phyloP scores from a whole-genome alignment of 2,329 filamentous ascomycete genomes.

The Colletotrichum eleusines region DNA sequence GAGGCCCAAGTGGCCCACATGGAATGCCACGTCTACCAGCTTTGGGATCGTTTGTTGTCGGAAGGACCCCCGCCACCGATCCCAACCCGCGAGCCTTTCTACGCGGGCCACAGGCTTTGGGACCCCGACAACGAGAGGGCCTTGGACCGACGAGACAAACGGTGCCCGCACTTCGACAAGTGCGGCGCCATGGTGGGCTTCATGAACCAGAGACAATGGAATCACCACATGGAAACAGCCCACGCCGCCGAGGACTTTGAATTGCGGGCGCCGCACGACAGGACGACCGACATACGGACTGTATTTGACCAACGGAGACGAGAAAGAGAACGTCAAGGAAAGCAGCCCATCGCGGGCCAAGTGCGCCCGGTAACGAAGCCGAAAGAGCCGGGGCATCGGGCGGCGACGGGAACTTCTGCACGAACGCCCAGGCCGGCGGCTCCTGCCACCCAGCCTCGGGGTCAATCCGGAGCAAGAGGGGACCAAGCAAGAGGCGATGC shows the following conservation, averaged over 20 bases:
- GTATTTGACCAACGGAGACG: conserved; percentile 1
- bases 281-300: background rate
- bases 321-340: conserved; percentile 28
- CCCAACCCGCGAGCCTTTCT: conserved; percentile 30
- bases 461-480: background rate
- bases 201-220: conserved; percentile 41
- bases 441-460: background rate
- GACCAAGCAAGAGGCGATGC: background rate
- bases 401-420: background rate
- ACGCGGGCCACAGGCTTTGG: conserved; percentile 37
- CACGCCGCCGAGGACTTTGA: conserved; percentile 35
- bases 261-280: background rate
- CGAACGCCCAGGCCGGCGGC: background rate
- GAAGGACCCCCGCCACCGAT: background rate
- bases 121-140: conserved; percentile 32
- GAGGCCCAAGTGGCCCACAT: conserved; percentile 37
- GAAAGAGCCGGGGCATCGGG: background rate
- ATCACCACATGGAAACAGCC: conserved; percentile 32
- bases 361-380: background rate
- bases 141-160: conserved; percentile 41
- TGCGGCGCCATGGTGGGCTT: conserved; percentile 42
- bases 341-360: conserved; percentile 20
- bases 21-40: conserved; percentile 42
- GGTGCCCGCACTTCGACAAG: conserved; percentile 40
- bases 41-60: conserved; percentile 35